Evolutionary conservation across 805 yeast species (phyloP).

Genomic region (Wickerhamomyces mucosus): DNA sequence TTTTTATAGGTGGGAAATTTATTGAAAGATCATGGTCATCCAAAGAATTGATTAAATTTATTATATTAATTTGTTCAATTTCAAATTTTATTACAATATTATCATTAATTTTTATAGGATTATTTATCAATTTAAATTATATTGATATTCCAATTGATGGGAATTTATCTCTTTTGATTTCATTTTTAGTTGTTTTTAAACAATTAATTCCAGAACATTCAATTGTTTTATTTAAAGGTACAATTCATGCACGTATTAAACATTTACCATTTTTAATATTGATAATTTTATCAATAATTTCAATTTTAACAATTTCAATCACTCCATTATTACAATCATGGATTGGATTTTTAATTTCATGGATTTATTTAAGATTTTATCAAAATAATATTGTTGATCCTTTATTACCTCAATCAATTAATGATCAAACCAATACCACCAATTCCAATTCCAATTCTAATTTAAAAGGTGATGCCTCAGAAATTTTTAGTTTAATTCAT

Average conservation of each 20-base stretch:
- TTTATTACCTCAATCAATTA: slow-evolving; percentile 35
- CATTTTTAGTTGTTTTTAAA: slow-evolving; percentile 54
- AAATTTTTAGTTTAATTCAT: slow-evolving; percentile 72
- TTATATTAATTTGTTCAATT: slow-evolving; percentile 35
- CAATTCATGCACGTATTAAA: slow-evolving; percentile 45
- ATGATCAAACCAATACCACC: no score
- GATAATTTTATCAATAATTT: slow-evolving; percentile 18
- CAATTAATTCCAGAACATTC: slow-evolving; percentile 59
- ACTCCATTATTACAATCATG: slow-evolving; percentile 49
- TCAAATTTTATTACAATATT: slow-evolving; percentile 37
- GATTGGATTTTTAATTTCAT: slow-evolving; percentile 55
- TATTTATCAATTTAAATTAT: slow-evolving; percentile 16
- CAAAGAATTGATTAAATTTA: slow-evolving; percentile 39
- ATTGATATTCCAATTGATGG: slow-evolving; percentile 40
- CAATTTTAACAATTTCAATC: slow-evolving; percentile 24
- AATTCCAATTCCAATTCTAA: slow-evolving; percentile 20
- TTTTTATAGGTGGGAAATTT: slow-evolving; percentile 52
- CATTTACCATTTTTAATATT: slow-evolving; percentile 47
- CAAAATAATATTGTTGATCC: slow-evolving; percentile 51
- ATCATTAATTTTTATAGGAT: slow-evolving; percentile 18
- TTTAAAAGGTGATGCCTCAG: slow-evolving; percentile 79
- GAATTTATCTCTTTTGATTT: slow-evolving; percentile 44
- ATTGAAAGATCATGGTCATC: slow-evolving; percentile 61
- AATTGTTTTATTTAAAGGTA: slow-evolving; percentile 36
- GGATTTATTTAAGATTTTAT: slow-evolving; percentile 72